Evolutionary conservation across 2,329 filamentous ascomycete genomes (phyloP), one percentile per base, ranked within the genome.

Genomic region (Fusarium tanahbumbuense): DNA sequence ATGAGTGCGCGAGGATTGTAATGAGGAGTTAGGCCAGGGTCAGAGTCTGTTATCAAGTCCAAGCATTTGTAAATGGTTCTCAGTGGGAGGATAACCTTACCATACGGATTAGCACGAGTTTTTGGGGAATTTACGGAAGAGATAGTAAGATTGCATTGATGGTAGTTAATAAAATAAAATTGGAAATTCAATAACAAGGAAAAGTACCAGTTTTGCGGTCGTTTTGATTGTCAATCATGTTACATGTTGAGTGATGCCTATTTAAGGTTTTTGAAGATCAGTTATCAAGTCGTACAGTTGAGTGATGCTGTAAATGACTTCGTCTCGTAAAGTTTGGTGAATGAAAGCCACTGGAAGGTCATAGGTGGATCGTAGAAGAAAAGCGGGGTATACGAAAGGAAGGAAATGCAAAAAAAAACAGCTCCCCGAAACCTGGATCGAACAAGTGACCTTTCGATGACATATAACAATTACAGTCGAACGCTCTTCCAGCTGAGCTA

Each of bases 401-500:
- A 5, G 7, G 44, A 64, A 22, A 28, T 15, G 7, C 18, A 55
- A 62, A 55, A 22, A 22, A 11, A 42, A 13, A 16, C 52, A 55
- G 30, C 22, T 63, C 60, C 60, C 60, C 60, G 60, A 63, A 63
- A 63, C 60, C 60, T 63, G 60, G 60, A 63, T 63, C 60, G 60
- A 63, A 63, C 60, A 63, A 63, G 60, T 63, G 60, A 63, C 60
- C 60, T 63, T 63, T 63, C 60, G 22, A 22, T 22, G 22, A 22
- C 22, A 22, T 22, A 22, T 22, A 22, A 22, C 60, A 62, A 40
- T 63, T 63, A 63, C 60, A 63, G 60, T 60, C 60, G 60, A 63
- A 63, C 60, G 60, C 60, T 63, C 60, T 63, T 63, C 60, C 60
- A 63, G 58, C 60, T 63, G 60, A 63, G 60, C 60, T 63, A 63